Percentiles rank a stretch among this genome's conserved stretches.
These are phyloP conservation scores for Colletotrichum tofieldiae DNA, from an alignment of 2,329 filamentous ascomycete species.

Conservation along the genomic window DNA sequence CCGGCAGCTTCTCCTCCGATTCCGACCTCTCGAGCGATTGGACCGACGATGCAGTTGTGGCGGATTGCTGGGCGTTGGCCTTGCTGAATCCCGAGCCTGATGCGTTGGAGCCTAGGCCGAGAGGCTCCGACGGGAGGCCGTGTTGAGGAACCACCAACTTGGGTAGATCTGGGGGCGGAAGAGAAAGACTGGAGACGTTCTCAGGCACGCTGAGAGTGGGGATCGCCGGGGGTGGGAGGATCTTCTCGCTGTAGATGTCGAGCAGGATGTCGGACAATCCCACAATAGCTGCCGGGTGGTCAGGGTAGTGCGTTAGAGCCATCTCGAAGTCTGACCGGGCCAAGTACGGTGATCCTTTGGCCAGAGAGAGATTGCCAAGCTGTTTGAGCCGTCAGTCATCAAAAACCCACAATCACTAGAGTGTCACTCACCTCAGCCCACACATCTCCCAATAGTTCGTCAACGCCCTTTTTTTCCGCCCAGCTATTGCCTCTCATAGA, in stretches of 20 bases:
- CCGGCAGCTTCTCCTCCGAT: slow-evolving; percentile 61
- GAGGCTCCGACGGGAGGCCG: slow-evolving; percentile 60
- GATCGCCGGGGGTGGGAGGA: slow-evolving; percentile 72
- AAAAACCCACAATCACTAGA: background rate
- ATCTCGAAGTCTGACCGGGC: slow-evolving; percentile 87
- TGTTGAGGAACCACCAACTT: slow-evolving; percentile 22
- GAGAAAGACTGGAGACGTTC: slow-evolving; percentile 44
- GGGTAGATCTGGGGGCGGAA: slow-evolving; percentile 27
- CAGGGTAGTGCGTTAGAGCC: slow-evolving; percentile 82
- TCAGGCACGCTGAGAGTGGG: slow-evolving; percentile 58
- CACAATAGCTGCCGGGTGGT: slow-evolving; percentile 86
- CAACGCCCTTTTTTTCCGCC: slow-evolving; percentile 85
- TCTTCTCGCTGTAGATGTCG: slow-evolving; percentile 83
- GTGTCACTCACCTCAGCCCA: slow-evolving; percentile 78
- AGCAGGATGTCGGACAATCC: slow-evolving; percentile 88
- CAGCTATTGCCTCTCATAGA: slow-evolving; percentile 78
- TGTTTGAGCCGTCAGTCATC: slow-evolving; percentile 56
- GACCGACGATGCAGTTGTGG: slow-evolving; percentile 31
- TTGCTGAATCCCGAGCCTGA: slow-evolving; percentile 37
- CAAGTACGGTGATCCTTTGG: slow-evolving; percentile 74
- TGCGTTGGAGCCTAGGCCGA: slow-evolving; percentile 59
- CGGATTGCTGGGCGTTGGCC: slow-evolving; percentile 37
- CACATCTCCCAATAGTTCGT: slow-evolving; percentile 88
- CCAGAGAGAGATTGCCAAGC: slow-evolving; percentile 78
- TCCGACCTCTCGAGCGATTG: slow-evolving; percentile 43